These are phyloP conservation scores for Hericium coralloides DNA, from an alignment of 768 basidiomycete species.

Conservation along the genomic window DNA sequence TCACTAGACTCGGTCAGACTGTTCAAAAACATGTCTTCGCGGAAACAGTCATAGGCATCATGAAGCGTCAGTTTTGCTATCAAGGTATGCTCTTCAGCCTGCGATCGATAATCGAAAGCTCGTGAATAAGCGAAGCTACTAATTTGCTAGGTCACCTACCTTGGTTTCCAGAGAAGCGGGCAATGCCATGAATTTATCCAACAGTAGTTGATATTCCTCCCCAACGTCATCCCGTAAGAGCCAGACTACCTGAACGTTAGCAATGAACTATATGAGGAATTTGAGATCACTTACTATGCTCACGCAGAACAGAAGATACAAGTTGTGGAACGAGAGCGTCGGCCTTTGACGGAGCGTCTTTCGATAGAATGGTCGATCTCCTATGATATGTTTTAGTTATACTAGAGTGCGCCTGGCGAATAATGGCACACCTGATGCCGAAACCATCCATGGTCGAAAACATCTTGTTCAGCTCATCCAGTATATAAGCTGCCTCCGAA, in stretches of 20 bases:
- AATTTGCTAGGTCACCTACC: neutral
- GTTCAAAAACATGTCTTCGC: slow-evolving; percentile 81
- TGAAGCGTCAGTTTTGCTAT: slow-evolving; percentile 74
- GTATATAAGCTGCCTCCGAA: slow-evolving; percentile 43
- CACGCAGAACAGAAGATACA: slow-evolving; percentile 51
- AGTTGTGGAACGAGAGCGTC: slow-evolving; percentile 55
- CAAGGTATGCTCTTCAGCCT: slow-evolving; percentile 72
- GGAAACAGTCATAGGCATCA: slow-evolving; percentile 69
- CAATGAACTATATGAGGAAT: neutral
- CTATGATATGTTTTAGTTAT: neutral
- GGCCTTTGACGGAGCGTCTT: neutral
- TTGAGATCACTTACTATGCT: slow-evolving; percentile 47
- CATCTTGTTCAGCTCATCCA: slow-evolving; percentile 51
- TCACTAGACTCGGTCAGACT: slow-evolving; percentile 86
- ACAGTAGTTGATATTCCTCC: slow-evolving; percentile 40
- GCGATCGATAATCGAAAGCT: neutral
- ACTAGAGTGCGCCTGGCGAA: neutral
- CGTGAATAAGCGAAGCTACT: neutral
- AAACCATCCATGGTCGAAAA: slow-evolving; percentile 45
- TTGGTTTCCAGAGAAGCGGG: slow-evolving; percentile 34
- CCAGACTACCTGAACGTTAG: slow-evolving; percentile 42
- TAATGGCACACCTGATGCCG: slow-evolving; percentile 31
- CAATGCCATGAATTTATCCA: slow-evolving; percentile 49
- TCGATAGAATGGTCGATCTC: slow-evolving; percentile 8
- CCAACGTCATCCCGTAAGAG: slow-evolving; percentile 48